phyloP scores from a whole-genome alignment of 2,329 filamentous ascomycete species.

The Aspergillus pseudotamarii region DNA sequence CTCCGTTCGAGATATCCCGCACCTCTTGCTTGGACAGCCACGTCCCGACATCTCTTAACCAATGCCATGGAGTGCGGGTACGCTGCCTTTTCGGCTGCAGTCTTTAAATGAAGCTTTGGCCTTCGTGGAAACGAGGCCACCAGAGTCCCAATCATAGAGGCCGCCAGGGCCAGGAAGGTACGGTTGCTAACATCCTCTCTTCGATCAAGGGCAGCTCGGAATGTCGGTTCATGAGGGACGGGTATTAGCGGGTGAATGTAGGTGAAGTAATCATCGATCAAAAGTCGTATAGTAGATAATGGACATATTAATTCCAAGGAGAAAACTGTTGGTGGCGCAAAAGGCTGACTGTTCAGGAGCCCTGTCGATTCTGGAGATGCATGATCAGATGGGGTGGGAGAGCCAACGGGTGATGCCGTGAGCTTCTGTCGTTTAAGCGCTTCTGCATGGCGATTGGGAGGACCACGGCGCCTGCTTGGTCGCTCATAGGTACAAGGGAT shows the following conservation, averaged over 20 bases:
- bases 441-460: slow-evolving; percentile 68
- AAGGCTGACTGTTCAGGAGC: slow-evolving; percentile 27
- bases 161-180: slow-evolving; percentile 48
- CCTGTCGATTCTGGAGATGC: slow-evolving; percentile 43
- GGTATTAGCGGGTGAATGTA: slow-evolving; percentile 53
- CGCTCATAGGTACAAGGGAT: slow-evolving; percentile 70
- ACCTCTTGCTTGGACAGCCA: slow-evolving; percentile 49
- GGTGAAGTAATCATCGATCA: slow-evolving; percentile 52
- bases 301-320: slow-evolving; percentile 54
- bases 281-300: slow-evolving; percentile 40
- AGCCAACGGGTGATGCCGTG: slow-evolving; percentile 37
- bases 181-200: slow-evolving; percentile 46
- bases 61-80: slow-evolving; percentile 49
- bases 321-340: slow-evolving; percentile 43
- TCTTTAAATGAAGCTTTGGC: slow-evolving; percentile 44
- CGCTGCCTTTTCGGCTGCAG: slow-evolving; percentile 38
- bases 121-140: slow-evolving; percentile 50
- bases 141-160: slow-evolving; percentile 49
- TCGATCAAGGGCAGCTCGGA: slow-evolving; percentile 46
- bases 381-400: slow-evolving; percentile 46
- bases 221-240: slow-evolving; percentile 50
- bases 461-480: slow-evolving; percentile 65
- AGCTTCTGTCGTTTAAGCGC: slow-evolving; percentile 65
- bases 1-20: slow-evolving; percentile 46
- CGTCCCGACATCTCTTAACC: slow-evolving; percentile 47